A percentile compares a stretch with the other conserved stretches of the same genome.
Conservation (phyloP, 148 eudicot species). For the Pharnaceum exiguum region DNA sequence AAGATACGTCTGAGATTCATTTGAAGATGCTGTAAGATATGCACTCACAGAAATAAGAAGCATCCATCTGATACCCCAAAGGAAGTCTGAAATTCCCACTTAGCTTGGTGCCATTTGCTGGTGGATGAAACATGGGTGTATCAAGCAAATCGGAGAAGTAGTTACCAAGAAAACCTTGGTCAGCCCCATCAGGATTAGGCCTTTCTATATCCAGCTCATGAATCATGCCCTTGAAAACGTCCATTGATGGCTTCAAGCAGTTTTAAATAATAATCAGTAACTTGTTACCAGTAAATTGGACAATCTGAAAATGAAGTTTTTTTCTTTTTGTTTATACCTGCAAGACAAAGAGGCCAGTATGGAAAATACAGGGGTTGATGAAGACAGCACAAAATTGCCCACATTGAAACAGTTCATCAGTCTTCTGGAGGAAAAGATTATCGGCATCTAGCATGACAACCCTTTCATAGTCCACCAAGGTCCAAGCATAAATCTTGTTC, state of each 20-base stretch:
- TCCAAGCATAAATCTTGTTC: constrained; percentile 94
- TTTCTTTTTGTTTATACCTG: constrained; percentile 36
- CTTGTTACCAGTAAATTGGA: background rate
- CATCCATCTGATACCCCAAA: constrained; percentile 97
- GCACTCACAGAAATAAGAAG: constrained; percentile 83
- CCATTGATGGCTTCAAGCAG: constrained; percentile 67
- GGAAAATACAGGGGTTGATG: constrained; percentile 98
- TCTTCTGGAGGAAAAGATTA: constrained; percentile 73
- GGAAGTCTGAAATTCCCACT: constrained; percentile 78
- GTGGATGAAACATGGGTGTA: constrained; percentile 78
- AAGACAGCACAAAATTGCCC: constrained; percentile 94
- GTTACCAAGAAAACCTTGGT: constrained; percentile 85
- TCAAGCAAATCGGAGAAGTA: constrained; percentile 88
- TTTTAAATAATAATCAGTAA: background rate
- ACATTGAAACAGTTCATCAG: constrained; percentile 92
- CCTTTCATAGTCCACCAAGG: constrained; percentile 70
- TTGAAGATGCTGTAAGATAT: background rate
- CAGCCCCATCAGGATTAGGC: constrained; percentile 75
- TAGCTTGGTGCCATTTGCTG: constrained; percentile 55
- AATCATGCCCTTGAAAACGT: constrained; percentile 70
- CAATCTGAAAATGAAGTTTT: background rate
- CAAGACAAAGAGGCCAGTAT: constrained; percentile 91
- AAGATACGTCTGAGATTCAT: too few relatives aligned
- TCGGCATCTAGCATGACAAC: constrained; percentile 95
- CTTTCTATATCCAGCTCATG: constrained; percentile 51